These are phyloP conservation scores for Sporisorium sorghi DNA, from an alignment of 1,284 basidiomycete genomes.

Conservation along the genomic window DNA sequence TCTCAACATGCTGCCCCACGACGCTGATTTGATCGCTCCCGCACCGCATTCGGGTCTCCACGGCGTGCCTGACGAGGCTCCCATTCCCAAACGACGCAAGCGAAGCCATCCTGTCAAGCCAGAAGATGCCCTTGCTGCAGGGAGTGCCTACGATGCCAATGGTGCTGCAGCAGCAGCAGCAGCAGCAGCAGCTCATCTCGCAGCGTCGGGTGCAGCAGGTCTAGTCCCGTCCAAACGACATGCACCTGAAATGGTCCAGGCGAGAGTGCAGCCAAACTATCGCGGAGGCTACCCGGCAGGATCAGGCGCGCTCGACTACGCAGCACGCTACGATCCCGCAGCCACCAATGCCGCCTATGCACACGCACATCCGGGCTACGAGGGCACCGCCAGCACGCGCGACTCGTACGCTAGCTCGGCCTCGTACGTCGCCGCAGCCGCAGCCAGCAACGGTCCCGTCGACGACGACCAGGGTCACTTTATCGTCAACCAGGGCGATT, in stretches of 20 bases:
- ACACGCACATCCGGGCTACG: constrained; percentile 38
- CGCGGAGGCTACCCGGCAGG: constrained; percentile 52
- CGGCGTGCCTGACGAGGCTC: constrained; percentile 11
- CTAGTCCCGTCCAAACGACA: constrained; percentile 29
- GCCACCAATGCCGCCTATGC: constrained; percentile 32
- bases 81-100: constrained; percentile 42
- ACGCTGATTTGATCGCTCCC: constrained; percentile 49
- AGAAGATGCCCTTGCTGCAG: constrained; percentile 14
- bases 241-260: constrained; percentile 34
- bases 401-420: constrained; percentile 51
- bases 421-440: constrained; percentile 44
- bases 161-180: no score
- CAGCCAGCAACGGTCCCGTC: constrained; percentile 45
- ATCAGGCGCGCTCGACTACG: constrained; percentile 43
- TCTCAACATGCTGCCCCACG: constrained; percentile 44
- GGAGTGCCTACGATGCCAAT: constrained; percentile 15
- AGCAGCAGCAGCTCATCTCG: constrained; percentile 24
- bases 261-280: constrained; percentile 43
- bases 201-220: constrained; percentile 29
- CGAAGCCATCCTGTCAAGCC: constrained; percentile 47
- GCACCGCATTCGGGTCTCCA: constrained; percentile 26
- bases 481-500: constrained; percentile 68
- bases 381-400: constrained; percentile 45
- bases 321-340: constrained; percentile 35
- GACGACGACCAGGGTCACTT: constrained; percentile 71